phyloP scores from a whole-genome alignment of 2,329 filamentous ascomycete genomes.

The Colletotrichum graminicola region DNA sequence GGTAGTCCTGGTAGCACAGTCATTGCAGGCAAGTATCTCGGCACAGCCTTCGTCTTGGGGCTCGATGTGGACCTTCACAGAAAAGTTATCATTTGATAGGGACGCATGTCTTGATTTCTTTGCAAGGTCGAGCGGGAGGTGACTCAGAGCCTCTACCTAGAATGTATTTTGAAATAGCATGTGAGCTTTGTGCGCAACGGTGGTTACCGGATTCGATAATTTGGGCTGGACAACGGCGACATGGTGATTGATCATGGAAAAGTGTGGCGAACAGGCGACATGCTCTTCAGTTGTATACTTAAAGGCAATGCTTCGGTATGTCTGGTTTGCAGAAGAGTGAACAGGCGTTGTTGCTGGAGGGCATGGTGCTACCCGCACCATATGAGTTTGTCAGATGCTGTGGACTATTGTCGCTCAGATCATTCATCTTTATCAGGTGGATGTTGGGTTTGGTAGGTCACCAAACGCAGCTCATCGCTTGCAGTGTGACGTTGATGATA shows the following conservation, averaged over 20 bases:
- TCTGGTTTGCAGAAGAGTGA: background rate
- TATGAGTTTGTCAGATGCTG: background rate
- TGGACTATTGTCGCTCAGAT: background rate
- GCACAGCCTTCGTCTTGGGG: constrained; percentile 11
- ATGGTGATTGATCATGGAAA: constrained; percentile 27
- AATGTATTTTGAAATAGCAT: constrained; percentile 49
- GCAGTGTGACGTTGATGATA: background rate
- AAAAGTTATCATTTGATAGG: constrained; percentile 28
- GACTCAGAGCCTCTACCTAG: constrained; percentile 7
- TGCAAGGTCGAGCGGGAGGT: background rate
- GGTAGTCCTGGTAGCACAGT: constrained; percentile 5
- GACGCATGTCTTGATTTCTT: constrained; percentile 6
- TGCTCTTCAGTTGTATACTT: too few species aligned
- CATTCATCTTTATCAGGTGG: background rate
- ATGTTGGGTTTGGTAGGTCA: background rate
- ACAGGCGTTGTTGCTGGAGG: background rate
- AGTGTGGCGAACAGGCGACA: background rate
- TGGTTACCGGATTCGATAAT: constrained; percentile 45
- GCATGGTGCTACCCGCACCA: background rate
- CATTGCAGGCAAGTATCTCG: constrained; percentile 2
- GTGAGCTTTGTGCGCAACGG: constrained; percentile 52
- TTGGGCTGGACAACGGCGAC: constrained; percentile 41
- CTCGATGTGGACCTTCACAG: constrained; percentile 2
- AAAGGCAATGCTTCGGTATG: too few species aligned
- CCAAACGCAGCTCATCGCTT: background rate